Percentiles rank a stretch among this genome's conserved stretches.
Evolutionary conservation across 2,329 filamentous ascomycete genomes (phyloP).

Genomic region (Aschersonia sp.): DNA sequence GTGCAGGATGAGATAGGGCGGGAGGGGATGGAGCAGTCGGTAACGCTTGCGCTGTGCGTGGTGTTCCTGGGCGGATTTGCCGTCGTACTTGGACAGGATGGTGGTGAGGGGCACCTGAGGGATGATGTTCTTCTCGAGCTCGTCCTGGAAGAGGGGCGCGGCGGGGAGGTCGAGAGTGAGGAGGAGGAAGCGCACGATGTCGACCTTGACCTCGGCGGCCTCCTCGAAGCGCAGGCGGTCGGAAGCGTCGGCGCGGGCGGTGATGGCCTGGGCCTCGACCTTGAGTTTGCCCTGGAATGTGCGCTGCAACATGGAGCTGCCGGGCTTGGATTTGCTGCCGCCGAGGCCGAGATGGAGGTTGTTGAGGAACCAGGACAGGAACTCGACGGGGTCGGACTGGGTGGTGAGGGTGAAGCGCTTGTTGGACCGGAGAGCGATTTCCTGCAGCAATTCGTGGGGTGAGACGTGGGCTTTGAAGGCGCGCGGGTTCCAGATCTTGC

Average conservation of each 20-base stretch:
- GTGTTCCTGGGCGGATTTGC: conserved; percentile 73
- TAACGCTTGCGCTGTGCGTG: conserved; percentile 81
- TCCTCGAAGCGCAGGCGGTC: conserved; percentile 90
- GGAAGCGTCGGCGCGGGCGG: conserved; percentile 72
- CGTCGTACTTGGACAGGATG: conserved; percentile 88
- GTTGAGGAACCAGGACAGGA: conserved; percentile 95
- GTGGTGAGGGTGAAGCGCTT: conserved; percentile 84
- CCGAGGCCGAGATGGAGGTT: conserved; percentile 85
- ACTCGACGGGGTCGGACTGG: conserved; percentile 92
- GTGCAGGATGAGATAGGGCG: conserved; percentile 84
- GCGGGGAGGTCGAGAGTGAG: conserved; percentile 86
- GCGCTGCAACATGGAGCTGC: conserved; percentile 74
- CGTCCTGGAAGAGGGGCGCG: conserved; percentile 90
- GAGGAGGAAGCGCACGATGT: conserved; percentile 71
- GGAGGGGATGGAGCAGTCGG: conserved; percentile 76
- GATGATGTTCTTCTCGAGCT: conserved; percentile 90
- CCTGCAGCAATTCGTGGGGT: conserved; percentile 90
- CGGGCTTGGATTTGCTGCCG: conserved; percentile 74
- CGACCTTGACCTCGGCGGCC: conserved; percentile 64
- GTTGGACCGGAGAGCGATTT: conserved; percentile 77
- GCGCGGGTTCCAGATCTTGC: conserved; percentile 95
- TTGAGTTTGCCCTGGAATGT: conserved; percentile 89
- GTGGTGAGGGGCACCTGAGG: conserved; percentile 74
- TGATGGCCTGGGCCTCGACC: conserved; percentile 88
- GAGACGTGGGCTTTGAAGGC: conserved; percentile 96